Conservation (phyloP, 768 basidiomycete genomes). For the Pleurotus platypus region DNA sequence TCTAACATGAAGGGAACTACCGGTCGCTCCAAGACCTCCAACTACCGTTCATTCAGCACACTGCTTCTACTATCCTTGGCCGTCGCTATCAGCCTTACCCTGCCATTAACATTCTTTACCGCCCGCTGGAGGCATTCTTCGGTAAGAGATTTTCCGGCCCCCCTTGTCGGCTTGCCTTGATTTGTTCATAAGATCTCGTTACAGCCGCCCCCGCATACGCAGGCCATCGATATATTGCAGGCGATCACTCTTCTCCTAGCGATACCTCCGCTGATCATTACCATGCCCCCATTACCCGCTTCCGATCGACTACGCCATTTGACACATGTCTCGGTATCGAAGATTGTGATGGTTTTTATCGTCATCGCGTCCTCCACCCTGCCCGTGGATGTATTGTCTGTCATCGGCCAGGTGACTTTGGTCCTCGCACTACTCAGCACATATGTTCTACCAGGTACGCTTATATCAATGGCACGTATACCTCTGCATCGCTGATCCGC, state of each 20-base stretch:
- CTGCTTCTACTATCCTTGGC: slow-evolving; percentile 49
- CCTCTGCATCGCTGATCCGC: neutral
- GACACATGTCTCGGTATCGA: slow-evolving; percentile 42
- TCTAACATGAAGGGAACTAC: slow-evolving; percentile 49
- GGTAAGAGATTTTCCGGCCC: slow-evolving; percentile 17
- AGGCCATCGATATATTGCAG: slow-evolving; percentile 39
- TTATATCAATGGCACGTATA: neutral
- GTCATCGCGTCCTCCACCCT: slow-evolving; percentile 44
- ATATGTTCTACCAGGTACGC: slow-evolving; percentile 62
- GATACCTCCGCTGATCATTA: slow-evolving; percentile 56
- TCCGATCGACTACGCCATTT: slow-evolving; percentile 36
- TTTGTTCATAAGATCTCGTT: slow-evolving; percentile 11
- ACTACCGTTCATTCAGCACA: slow-evolving; percentile 53
- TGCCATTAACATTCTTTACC: slow-evolving; percentile 57
- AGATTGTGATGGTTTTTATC: slow-evolving; percentile 35
- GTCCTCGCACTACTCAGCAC: slow-evolving; percentile 51
- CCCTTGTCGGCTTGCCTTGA: slow-evolving; percentile 6
- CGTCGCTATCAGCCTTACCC: slow-evolving; percentile 44
- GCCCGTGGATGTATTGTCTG: slow-evolving; percentile 30
- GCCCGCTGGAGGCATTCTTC: slow-evolving; percentile 39
- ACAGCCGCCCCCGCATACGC: slow-evolving; percentile 19
- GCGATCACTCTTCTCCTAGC: slow-evolving; percentile 52
- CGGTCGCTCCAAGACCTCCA: slow-evolving; percentile 39
- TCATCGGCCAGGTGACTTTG: slow-evolving; percentile 47
- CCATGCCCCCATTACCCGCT: slow-evolving; percentile 49